Conservation (phyloP, 2,329 filamentous ascomycete species). For the Calonectria fujianensis region DNA sequence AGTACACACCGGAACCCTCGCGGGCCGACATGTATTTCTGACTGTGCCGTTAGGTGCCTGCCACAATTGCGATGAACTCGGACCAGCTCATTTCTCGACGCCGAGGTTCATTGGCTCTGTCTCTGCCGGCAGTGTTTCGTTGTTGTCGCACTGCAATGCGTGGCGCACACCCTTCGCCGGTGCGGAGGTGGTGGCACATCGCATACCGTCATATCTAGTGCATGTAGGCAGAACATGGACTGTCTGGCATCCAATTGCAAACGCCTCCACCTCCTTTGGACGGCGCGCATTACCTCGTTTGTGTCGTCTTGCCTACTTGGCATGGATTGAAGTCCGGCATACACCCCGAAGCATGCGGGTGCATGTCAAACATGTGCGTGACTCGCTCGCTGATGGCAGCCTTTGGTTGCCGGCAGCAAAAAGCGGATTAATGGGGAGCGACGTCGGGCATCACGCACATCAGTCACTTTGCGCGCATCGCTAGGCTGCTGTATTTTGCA, state of each 20-base stretch:
- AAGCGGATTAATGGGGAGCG: slow-evolving; percentile 40
- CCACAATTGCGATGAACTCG: neutral
- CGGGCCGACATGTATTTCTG: slow-evolving; percentile 14
- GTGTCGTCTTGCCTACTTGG: slow-evolving; percentile 34
- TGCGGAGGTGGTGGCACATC: slow-evolving; percentile 37
- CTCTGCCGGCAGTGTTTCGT: slow-evolving; percentile 23
- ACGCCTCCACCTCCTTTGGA: slow-evolving; percentile 31
- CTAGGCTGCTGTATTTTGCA: slow-evolving; percentile 36
- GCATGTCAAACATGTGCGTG: slow-evolving; percentile 36
- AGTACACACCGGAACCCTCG: neutral
- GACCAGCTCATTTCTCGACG: slow-evolving; percentile 18
- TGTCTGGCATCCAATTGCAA: slow-evolving; percentile 23
- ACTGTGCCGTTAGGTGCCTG: neutral
- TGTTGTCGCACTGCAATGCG: slow-evolving; percentile 28
- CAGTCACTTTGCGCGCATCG: slow-evolving; percentile 26
- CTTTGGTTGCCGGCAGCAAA: slow-evolving; percentile 37
- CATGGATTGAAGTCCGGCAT: slow-evolving; percentile 31
- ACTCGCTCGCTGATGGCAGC: slow-evolving; percentile 33
- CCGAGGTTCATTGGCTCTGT: neutral
- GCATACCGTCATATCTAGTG: slow-evolving; percentile 24
- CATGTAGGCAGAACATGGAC: neutral
- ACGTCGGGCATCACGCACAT: slow-evolving; percentile 41
- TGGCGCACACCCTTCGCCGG: slow-evolving; percentile 19
- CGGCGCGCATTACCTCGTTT: slow-evolving; percentile 32
- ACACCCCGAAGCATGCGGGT: slow-evolving; percentile 33